phyloP scores from a whole-genome alignment of 352 stramenopile genomes.

The Pythium aquatile region DNA sequence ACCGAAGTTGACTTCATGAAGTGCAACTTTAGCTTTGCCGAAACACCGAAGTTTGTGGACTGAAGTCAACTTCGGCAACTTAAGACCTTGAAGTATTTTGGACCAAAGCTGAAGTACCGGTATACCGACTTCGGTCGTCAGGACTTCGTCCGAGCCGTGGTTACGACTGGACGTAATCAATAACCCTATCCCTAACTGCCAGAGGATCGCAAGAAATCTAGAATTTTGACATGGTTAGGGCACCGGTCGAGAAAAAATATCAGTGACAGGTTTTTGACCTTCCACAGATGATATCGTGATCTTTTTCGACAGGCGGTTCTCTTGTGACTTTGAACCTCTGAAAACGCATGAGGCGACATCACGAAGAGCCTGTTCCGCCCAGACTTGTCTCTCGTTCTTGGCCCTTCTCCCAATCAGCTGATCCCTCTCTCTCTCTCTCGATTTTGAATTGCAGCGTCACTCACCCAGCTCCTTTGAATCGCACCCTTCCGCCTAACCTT shows the following conservation, averaged over 20 bases:
- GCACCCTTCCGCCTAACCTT: background rate
- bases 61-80: no score
- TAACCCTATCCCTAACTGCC: background rate
- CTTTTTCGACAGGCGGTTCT: background rate
- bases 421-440: background rate
- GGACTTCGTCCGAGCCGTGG: no score
- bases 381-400: slow-evolving; percentile 1
- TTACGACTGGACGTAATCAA: background rate
- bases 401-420: background rate
- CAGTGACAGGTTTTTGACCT: background rate
- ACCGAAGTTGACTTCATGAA: no score
- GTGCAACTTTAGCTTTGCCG: no score
- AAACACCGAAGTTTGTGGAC: no score
- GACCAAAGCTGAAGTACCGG: no score
- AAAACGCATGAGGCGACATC: background rate
- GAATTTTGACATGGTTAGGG: slow-evolving; percentile 1
- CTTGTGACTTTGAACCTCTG: background rate
- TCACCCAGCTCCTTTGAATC: background rate
- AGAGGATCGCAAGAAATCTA: background rate
- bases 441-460: slow-evolving; percentile 8
- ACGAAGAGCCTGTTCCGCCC: background rate
- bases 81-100: no score
- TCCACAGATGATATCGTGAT: slow-evolving; percentile 1
- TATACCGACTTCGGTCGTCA: no score
- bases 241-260: background rate